Conservation (phyloP, 805 yeast genomes). For the Saccharomycopsis guyanensis region DNA sequence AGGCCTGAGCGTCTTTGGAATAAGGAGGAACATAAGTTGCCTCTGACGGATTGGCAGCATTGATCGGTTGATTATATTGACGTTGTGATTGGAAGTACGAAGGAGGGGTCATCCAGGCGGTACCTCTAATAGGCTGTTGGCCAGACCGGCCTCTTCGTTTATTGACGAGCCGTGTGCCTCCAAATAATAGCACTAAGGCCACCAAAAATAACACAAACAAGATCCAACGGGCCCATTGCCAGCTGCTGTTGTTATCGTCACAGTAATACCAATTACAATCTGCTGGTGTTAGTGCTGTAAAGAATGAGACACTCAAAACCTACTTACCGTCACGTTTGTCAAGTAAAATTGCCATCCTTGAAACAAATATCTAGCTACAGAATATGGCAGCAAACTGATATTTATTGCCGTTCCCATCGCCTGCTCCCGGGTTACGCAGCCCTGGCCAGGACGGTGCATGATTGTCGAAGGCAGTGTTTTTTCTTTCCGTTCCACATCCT, state of each 20-base stretch:
- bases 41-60: conserved; percentile 27
- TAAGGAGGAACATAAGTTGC: conserved; percentile 63
- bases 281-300: background rate
- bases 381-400: no score
- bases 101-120: conserved; percentile 86
- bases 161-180: conserved; percentile 49
- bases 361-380: no score
- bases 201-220: conserved; percentile 55
- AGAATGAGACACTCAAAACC: background rate
- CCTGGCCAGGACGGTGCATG: no score
- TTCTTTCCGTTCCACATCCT: no score
- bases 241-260: conserved; percentile 12
- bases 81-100: conserved; percentile 59
- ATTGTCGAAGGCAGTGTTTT: no score
- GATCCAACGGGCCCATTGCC: conserved; percentile 50
- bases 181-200: conserved; percentile 37
- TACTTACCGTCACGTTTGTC: background rate
- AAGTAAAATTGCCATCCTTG: no score
- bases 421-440: no score
- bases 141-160: conserved; percentile 38
- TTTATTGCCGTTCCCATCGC: no score
- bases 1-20: conserved; percentile 55
- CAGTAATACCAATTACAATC: conserved; percentile 1
- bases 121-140: conserved; percentile 59
- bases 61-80: conserved; percentile 40